phyloP scores from a whole-genome alignment of 208 protist genomes.

The Acanthamoeba lenticulata region DNA sequence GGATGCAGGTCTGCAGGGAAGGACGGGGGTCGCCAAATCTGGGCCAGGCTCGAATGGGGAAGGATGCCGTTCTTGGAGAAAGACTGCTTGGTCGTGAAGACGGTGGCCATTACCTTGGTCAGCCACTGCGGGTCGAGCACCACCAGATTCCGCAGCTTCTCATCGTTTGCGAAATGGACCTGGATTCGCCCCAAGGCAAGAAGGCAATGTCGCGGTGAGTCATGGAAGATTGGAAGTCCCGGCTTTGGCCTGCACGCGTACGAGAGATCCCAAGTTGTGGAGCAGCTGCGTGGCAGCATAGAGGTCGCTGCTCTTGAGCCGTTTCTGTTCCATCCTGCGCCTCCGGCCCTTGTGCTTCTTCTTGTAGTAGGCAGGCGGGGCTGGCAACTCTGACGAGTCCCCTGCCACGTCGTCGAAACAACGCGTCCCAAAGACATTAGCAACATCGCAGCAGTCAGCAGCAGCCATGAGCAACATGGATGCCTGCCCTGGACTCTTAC shows the following conservation, averaged over 20 bases:
- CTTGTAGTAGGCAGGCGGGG: background rate
- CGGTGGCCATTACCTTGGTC: slow-evolving; percentile 73
- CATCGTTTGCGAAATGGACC: background rate
- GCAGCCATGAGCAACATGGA: too few species aligned
- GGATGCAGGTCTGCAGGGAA: slow-evolving; percentile 19
- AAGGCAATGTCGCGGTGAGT: background rate
- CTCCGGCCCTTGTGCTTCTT: background rate
- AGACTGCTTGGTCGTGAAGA: slow-evolving; percentile 50
- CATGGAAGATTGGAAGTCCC: background rate
- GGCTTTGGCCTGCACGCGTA: background rate
- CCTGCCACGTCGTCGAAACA: background rate
- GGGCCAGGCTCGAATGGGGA: background rate
- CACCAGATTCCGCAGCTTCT: slow-evolving; percentile 64
- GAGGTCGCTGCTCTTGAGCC: slow-evolving; percentile 4
- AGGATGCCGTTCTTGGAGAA: slow-evolving; percentile 52
- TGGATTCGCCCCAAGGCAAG: background rate
- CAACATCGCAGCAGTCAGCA: too few species aligned
- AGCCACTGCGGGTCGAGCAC: slow-evolving; percentile 75
- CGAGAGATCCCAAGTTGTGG: slow-evolving; percentile 64
- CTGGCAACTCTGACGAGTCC: background rate
- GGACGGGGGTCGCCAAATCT: background rate
- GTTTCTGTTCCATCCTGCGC: background rate
- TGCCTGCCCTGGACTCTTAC: background rate
- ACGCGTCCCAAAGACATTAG: too few species aligned
- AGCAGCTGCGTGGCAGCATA: background rate